Conservation (phyloP, 2,329 filamentous ascomycete species). For the Pseudocercospora cruenta region DNA sequence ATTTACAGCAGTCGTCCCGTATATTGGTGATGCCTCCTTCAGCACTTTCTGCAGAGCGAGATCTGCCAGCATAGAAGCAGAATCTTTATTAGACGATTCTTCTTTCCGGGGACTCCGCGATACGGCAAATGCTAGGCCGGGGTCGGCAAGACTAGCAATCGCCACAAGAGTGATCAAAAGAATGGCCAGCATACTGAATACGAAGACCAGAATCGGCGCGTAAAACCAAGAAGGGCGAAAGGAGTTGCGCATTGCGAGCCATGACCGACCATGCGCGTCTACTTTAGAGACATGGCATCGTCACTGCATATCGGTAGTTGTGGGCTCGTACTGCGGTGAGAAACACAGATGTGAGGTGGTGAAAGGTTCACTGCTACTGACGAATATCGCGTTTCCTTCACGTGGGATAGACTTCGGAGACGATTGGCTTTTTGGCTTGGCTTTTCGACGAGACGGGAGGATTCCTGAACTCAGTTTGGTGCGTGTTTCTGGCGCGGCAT, state of each 20-base stretch:
- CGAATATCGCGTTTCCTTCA: no score
- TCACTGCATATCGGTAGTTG: background rate
- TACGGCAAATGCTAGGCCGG: constrained; percentile 12
- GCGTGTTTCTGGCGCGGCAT: no score
- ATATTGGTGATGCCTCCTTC: constrained; percentile 47
- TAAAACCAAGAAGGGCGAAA: constrained; percentile 4
- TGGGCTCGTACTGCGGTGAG: background rate
- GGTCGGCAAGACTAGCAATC: constrained; percentile 16
- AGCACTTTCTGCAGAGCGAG: constrained; percentile 50
- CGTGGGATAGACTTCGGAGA: background rate
- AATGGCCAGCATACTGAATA: constrained; percentile 17
- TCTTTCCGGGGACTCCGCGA: constrained; percentile 1
- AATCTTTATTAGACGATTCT: background rate
- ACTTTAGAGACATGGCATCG: background rate
- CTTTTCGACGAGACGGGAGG: no score
- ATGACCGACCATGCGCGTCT: background rate
- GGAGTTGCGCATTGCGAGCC: constrained; percentile 11
- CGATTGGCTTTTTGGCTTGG: background rate
- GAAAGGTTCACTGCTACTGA: background rate
- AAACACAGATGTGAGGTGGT: background rate
- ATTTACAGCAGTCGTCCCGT: constrained; percentile 39
- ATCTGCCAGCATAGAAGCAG: constrained; percentile 32
- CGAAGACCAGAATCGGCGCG: constrained; percentile 14
- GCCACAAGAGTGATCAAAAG: constrained; percentile 22
- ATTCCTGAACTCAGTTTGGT: no score